Evolutionary conservation across 106 monocot genomes (phyloP).

Genomic region (Triglochin maritima): DNA sequence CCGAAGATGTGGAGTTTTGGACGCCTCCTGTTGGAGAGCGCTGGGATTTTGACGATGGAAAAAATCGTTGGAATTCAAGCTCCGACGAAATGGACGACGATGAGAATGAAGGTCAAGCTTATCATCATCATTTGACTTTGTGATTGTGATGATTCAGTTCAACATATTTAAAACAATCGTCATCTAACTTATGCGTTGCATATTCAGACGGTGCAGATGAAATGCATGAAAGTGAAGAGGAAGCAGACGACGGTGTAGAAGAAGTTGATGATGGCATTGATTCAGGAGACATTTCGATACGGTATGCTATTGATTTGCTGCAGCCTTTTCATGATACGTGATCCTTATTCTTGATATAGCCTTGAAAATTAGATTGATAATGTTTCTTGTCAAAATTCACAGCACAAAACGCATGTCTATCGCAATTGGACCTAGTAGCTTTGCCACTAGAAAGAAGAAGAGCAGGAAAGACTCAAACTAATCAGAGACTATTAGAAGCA

Average conservation of each 20-base stretch:
- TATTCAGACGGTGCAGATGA: no score
- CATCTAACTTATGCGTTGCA: not conserved
- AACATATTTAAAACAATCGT: not conserved
- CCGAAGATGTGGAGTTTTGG: slow-evolving; percentile 72
- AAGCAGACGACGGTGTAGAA: not conserved
- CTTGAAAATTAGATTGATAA: not conserved
- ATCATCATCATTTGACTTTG: not conserved
- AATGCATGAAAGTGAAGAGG: no score
- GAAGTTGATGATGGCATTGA: not conserved
- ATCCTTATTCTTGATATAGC: not conserved
- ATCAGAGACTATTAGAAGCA: no score
- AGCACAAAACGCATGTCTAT: slow-evolving; percentile 71
- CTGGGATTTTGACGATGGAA: slow-evolving; percentile 90
- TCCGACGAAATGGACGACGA: slow-evolving; percentile 27
- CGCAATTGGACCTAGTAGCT: slow-evolving; percentile 64
- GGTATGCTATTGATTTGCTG: not conserved
- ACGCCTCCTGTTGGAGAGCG: slow-evolving; percentile 73
- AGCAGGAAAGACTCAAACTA: slow-evolving; percentile 20
- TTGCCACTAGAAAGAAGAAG: slow-evolving; percentile 80
- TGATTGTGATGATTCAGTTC: not conserved
- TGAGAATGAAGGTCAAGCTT: slow-evolving; percentile 20
- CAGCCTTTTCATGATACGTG: not conserved
- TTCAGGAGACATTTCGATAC: slow-evolving; percentile 7
- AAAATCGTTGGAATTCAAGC: slow-evolving; percentile 51
- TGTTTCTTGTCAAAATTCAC: not conserved